phyloP scores from a whole-genome alignment of 768 basidiomycete genomes.

The Podaxis rugospora region DNA sequence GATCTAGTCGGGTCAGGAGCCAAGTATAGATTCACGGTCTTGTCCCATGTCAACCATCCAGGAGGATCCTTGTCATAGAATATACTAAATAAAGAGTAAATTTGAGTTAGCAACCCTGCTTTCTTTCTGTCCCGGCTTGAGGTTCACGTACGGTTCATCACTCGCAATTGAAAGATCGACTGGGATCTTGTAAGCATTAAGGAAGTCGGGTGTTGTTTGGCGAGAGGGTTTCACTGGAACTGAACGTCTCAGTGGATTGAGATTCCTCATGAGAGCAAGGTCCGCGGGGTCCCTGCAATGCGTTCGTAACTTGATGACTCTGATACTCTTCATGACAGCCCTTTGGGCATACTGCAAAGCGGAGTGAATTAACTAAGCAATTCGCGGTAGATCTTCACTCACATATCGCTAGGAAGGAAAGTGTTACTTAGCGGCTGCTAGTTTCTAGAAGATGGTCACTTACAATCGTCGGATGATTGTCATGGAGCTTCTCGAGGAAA shows the following conservation, averaged over 20 bases:
- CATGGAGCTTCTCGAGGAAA: conserved; percentile 55
- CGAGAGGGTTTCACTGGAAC: conserved; percentile 46
- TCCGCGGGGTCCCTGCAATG: conserved; percentile 52
- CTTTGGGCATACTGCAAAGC: conserved; percentile 58
- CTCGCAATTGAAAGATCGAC: conserved; percentile 30
- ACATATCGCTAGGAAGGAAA: conserved; percentile 50
- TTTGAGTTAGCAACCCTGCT: not conserved
- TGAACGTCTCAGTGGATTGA: conserved; percentile 61
- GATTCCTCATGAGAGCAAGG: conserved; percentile 54
- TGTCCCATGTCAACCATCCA: conserved; percentile 70
- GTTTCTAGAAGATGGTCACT: conserved; percentile 20
- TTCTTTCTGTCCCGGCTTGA: not conserved
- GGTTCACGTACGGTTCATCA: conserved; percentile 40
- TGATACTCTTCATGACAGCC: conserved; percentile 71
- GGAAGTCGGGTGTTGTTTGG: conserved; percentile 49
- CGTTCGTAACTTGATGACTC: conserved; percentile 80
- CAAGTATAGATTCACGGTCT: conserved; percentile 39
- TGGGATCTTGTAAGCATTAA: conserved; percentile 51
- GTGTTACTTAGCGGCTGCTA: not conserved
- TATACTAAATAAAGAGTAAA: conserved; percentile 28
- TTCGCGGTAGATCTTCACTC: conserved; percentile 18
- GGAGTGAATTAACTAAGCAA: conserved; percentile 1
- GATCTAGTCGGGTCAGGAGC: conserved; percentile 44
- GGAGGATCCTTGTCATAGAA: conserved; percentile 52
- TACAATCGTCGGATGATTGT: conserved; percentile 66